Conservation (phyloP, 2,329 filamentous ascomycete genomes). For the Esteya vermicola region DNA sequence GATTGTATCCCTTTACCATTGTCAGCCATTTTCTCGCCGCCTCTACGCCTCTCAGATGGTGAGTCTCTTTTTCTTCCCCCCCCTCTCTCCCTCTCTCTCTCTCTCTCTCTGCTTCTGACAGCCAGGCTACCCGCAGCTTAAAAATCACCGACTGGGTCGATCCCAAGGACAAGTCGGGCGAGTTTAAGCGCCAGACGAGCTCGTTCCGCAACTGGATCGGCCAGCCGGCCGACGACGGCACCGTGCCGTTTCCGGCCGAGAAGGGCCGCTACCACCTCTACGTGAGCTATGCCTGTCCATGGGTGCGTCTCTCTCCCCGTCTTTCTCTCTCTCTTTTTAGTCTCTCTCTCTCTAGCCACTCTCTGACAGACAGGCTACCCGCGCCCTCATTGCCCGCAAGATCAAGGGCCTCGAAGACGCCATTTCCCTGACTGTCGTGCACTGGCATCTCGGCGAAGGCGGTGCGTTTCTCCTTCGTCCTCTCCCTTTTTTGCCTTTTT, state of each 20-base stretch:
- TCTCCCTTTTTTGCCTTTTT: background rate
- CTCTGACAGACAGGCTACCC: constrained; percentile 43
- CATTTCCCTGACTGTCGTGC: constrained; percentile 66
- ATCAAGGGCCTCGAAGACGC: constrained; percentile 86
- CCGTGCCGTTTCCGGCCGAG: constrained; percentile 63
- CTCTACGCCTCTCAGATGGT: too few species aligned
- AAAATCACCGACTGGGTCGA: constrained; percentile 73
- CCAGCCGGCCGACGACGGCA: constrained; percentile 46
- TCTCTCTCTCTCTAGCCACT: background rate
- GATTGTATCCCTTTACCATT: too few species aligned
- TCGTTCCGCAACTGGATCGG: constrained; percentile 66
- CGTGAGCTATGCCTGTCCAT: constrained; percentile 86
- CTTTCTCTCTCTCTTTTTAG: background rate
- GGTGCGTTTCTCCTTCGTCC: constrained; percentile 18
- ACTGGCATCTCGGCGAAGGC: constrained; percentile 67
- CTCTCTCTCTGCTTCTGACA: too few species aligned
- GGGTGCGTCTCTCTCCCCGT: constrained; percentile 33
- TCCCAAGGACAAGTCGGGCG: constrained; percentile 62
- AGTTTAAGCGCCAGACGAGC: constrained; percentile 82
- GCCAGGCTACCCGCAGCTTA: constrained; percentile 6
- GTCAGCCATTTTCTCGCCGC: too few species aligned
- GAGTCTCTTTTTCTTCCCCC: background rate
- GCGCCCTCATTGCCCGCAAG: constrained; percentile 73
- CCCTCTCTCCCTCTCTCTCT: too few species aligned
- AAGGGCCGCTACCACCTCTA: constrained; percentile 89